These are phyloP conservation scores for Sporothrix sp. DNA, from an alignment of 2,329 filamentous ascomycete genomes.

Conservation along the genomic window DNA sequence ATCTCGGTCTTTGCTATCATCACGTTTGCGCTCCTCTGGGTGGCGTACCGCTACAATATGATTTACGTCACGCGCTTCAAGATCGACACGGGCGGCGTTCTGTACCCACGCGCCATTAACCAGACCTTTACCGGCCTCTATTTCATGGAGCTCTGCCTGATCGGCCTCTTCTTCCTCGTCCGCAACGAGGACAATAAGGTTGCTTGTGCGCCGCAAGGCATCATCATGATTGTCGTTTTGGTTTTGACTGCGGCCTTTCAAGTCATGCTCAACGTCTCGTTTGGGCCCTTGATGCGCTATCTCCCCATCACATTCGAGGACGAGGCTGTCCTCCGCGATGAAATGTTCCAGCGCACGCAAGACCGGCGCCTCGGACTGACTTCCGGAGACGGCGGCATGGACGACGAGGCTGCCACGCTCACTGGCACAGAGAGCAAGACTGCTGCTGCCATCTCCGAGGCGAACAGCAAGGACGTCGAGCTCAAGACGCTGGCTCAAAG, in stretches of 20 bases:
- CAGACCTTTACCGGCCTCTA: slow-evolving; percentile 93
- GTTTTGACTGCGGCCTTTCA: slow-evolving; percentile 70
- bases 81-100: slow-evolving; percentile 80
- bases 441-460: slow-evolving; percentile 4
- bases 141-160: slow-evolving; percentile 82
- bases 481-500: slow-evolving; percentile 24
- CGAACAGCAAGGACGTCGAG: slow-evolving; percentile 27
- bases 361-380: slow-evolving; percentile 55
- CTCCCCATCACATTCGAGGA: slow-evolving; percentile 93
- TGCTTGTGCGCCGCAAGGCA: slow-evolving; percentile 64
- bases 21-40: slow-evolving; percentile 84
- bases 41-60: slow-evolving; percentile 94
- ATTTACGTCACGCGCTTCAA: slow-evolving; percentile 87
- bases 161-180: slow-evolving; percentile 81
- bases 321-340: slow-evolving; percentile 82
- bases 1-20: slow-evolving; percentile 90
- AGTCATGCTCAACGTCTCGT: slow-evolving; percentile 68
- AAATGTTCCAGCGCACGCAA: slow-evolving; percentile 75
- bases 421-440: slow-evolving; percentile 14
- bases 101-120: slow-evolving; percentile 89
- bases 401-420: slow-evolving; percentile 26
- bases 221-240: slow-evolving; percentile 70
- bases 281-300: slow-evolving; percentile 77
- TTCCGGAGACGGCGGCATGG: slow-evolving; percentile 35
- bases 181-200: slow-evolving; percentile 42